Percentiles rank a stretch among this genome's conserved stretches.
phyloP scores from a whole-genome alignment of 2,329 filamentous ascomycete species.

The Monilinia laxa region DNA sequence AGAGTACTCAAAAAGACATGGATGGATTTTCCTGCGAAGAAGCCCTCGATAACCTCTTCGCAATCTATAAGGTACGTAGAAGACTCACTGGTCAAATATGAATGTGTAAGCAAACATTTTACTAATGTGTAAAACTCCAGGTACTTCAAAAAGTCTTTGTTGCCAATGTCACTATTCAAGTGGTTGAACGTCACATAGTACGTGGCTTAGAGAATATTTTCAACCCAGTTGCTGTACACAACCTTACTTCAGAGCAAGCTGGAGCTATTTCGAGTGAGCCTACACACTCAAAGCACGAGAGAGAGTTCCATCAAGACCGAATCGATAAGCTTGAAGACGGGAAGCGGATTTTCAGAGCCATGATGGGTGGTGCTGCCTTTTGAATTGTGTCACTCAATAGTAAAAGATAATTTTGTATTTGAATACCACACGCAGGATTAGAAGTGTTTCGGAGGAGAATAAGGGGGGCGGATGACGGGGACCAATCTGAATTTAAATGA shows the following conservation, averaged over 20 bases:
- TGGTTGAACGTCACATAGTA: conserved; percentile 34
- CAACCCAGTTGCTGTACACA: conserved; percentile 26
- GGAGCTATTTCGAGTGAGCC: conserved; percentile 37
- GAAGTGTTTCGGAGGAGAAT: no score
- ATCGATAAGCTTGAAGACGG: conserved; percentile 37
- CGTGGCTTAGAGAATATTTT: conserved; percentile 27
- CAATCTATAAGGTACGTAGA: conserved; percentile 40
- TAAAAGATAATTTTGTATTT: no score
- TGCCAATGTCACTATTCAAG: conserved; percentile 41
- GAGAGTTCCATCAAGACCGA: conserved; percentile 34
- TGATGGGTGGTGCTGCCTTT: conserved; percentile 25
- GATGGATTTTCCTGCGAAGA: conserved; percentile 38
- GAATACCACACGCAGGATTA: no score
- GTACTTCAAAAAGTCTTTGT: conserved; percentile 40
- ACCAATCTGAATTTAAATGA: no score
- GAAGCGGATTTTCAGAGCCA: conserved; percentile 32
- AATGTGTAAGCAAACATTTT: not conserved
- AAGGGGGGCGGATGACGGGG: no score
- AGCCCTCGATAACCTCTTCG: conserved; percentile 37
- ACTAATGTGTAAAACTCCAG: conserved; percentile 26
- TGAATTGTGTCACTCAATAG: not conserved
- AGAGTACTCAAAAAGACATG: conserved; percentile 33
- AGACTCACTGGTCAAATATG: not conserved
- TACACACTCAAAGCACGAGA: conserved; percentile 28
- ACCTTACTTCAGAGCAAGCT: conserved; percentile 24